A percentile compares a stretch with the other conserved stretches of the same genome.
phyloP scores from a whole-genome alignment of 202 grass and related monocot species.

The Dendrocalamus latiflorus region DNA sequence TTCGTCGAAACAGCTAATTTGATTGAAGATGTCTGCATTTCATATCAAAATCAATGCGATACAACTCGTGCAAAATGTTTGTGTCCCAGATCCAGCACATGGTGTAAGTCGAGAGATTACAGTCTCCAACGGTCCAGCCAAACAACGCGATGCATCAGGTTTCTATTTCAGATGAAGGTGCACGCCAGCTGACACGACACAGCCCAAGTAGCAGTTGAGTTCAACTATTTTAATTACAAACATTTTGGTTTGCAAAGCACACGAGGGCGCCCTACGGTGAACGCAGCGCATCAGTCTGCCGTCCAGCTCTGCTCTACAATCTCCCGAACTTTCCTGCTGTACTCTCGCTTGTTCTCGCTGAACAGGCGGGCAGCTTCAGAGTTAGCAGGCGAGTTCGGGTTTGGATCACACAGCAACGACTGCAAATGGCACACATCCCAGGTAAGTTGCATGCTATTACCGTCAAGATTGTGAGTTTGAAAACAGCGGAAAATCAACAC shows the following conservation, averaged over 20 bases:
- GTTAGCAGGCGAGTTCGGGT: constrained; percentile 80
- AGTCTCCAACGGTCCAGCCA: background rate
- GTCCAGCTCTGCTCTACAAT: constrained; percentile 88
- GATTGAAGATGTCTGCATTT: background rate
- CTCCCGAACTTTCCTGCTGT: constrained; percentile 51
- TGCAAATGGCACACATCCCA: constrained; percentile 24
- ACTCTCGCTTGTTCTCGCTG: constrained; percentile 73
- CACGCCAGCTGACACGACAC: background rate
- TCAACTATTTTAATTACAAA: constrained; percentile 31
- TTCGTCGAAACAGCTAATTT: background rate
- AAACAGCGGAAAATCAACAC: background rate
- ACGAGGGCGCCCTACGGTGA: background rate
- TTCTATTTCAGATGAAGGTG: background rate
- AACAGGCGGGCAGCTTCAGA: constrained; percentile 83
- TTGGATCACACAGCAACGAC: constrained; percentile 84
- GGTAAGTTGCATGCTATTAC: background rate
- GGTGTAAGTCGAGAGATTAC: background rate
- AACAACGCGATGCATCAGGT: constrained; percentile 5
- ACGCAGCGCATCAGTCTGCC: constrained; percentile 46
- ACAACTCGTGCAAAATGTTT: constrained; percentile 2
- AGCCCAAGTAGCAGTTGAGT: background rate
- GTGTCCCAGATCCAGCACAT: constrained; percentile 7
- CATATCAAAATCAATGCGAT: background rate
- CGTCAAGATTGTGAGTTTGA: background rate
- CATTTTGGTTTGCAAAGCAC: background rate